A percentile compares a stretch with the other conserved stretches of the same genome.
These are phyloP conservation scores for Podaxis sp. DNA, from an alignment of 768 basidiomycete genomes.

Conservation along the genomic window DNA sequence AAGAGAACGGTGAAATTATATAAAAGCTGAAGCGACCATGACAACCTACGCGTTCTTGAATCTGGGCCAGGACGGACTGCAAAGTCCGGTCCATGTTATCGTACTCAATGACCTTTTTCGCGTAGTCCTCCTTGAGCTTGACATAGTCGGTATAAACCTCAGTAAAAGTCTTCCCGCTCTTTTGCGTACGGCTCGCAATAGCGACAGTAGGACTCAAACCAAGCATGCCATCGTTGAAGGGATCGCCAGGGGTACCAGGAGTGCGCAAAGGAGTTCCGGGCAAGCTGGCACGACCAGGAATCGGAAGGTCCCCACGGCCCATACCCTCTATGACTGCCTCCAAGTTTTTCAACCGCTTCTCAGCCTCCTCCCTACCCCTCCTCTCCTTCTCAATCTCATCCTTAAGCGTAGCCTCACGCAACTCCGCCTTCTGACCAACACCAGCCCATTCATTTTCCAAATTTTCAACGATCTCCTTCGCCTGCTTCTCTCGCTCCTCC, in stretches of 20 bases:
- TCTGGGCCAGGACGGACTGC: slow-evolving; percentile 78
- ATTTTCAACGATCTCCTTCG: slow-evolving; percentile 76
- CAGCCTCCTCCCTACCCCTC: slow-evolving; percentile 64
- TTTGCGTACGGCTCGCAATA: slow-evolving; percentile 79
- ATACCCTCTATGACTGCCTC: slow-evolving; percentile 72
- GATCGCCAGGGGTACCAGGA: slow-evolving; percentile 38
- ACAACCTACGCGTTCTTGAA: slow-evolving; percentile 78
- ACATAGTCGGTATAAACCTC: slow-evolving; percentile 93
- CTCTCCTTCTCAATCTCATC: slow-evolving; percentile 76
- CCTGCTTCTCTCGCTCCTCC: slow-evolving; percentile 85
- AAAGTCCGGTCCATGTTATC: slow-evolving; percentile 83
- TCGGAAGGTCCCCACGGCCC: slow-evolving; percentile 69
- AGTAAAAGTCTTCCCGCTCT: slow-evolving; percentile 86
- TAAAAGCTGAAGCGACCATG: background rate
- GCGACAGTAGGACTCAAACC: slow-evolving; percentile 86
- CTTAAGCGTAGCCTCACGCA: slow-evolving; percentile 62
- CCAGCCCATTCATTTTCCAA: slow-evolving; percentile 84
- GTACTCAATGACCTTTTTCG: slow-evolving; percentile 77
- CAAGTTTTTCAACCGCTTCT: slow-evolving; percentile 70
- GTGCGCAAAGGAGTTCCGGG: slow-evolving; percentile 51
- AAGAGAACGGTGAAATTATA: slow-evolving; percentile 3
- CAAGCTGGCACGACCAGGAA: slow-evolving; percentile 43
- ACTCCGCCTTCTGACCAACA: slow-evolving; percentile 67
- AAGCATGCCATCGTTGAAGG: slow-evolving; percentile 52
- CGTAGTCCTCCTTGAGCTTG: slow-evolving; percentile 78